Evolutionary conservation across 805 yeast genomes (phyloP), one percentile per base, ranked within the genome.

Genomic region (Myxozyma udenii): DNA sequence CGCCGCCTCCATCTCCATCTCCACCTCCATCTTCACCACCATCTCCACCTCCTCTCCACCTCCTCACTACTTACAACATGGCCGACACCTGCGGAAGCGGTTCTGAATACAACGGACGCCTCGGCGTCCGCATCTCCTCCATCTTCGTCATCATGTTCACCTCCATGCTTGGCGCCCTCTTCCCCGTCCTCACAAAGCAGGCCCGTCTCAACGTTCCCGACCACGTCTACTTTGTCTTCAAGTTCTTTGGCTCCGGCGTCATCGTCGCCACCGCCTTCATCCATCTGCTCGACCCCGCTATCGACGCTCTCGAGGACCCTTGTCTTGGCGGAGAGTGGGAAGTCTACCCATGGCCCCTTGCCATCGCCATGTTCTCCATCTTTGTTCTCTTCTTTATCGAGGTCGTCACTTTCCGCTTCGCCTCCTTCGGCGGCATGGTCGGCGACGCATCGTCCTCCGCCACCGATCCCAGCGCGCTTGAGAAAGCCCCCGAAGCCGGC

Each of bases 261-360:
- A 84, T 84, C 60, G 72, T 84, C 2, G 85, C 90, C 9, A 84
- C 91, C 5, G 87, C 88, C 0, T 85, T 82, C 61, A 76, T 84
- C 52, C 91, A 84, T 68, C 39, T 58, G 18, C 50, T 58, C 21
- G 30, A 28, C 19, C 61, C 62, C 22, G 62, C 59, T 11, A 35
- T 42, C 30, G 51, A 58, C 5, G 53, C 51, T 21, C 50, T 58
- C 4, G 40, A 51, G 21, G 51, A 57, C 35, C 53, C 33, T 9
- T 57, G 60, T 33, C 55, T 56, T 12, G 53, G 53, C 19, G 58
- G 55, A 22, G 30, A 39, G 4, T 76, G 79, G 79, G 71, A 72
- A 1, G 72, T 66, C 18, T 80, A 79, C 59, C 76, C 83, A n/a
- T 80, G 79, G 78, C 75, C 78, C 21, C 76, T 78, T 42, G 84